A percentile compares a stretch with the other conserved stretches of the same genome.
phyloP scores from a whole-genome alignment of 2,329 filamentous ascomycete genomes.

The Biscogniauxia marginata region DNA sequence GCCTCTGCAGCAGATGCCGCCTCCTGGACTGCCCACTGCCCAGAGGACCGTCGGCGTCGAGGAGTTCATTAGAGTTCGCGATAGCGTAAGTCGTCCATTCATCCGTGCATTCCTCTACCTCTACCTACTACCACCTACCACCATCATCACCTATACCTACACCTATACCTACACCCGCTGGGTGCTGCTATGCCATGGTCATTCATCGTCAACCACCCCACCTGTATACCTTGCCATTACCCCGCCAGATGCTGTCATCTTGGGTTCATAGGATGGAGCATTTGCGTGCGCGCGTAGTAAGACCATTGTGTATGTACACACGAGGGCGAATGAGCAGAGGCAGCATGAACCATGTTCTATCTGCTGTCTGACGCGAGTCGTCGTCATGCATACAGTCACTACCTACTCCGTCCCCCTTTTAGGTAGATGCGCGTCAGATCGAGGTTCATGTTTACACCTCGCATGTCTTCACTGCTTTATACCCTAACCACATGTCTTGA shows the following conservation, averaged over 20 bases:
- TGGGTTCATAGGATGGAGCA: neutral
- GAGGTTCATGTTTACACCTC: neutral
- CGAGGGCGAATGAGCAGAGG: too few species aligned
- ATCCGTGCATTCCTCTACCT: conserved; percentile 17
- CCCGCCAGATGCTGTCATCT: neutral
- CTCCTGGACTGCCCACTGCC: neutral
- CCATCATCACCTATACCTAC: too few species aligned
- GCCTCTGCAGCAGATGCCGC: conserved; percentile 9
- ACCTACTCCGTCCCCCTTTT: too few species aligned
- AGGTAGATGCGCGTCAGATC: neutral
- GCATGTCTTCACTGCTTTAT: neutral
- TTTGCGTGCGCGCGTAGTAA: neutral
- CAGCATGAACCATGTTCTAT: too few species aligned
- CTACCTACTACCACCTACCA: conserved; percentile 9
- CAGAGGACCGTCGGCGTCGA: conserved; percentile 59
- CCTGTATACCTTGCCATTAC: neutral
- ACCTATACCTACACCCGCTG: too few species aligned
- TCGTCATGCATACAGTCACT: too few species aligned
- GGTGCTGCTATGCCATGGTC: too few species aligned
- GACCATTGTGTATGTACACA: too few species aligned
- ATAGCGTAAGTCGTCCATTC: conserved; percentile 78
- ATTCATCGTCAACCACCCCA: too few species aligned
- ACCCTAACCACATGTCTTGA: neutral
- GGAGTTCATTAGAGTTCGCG: conserved; percentile 76
- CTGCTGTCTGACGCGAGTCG: too few species aligned